Evolutionary conservation across 345 rosid genomes (phyloP), one percentile per base, ranked within the genome.

Genomic region (Raphanus raphanistrum): DNA sequence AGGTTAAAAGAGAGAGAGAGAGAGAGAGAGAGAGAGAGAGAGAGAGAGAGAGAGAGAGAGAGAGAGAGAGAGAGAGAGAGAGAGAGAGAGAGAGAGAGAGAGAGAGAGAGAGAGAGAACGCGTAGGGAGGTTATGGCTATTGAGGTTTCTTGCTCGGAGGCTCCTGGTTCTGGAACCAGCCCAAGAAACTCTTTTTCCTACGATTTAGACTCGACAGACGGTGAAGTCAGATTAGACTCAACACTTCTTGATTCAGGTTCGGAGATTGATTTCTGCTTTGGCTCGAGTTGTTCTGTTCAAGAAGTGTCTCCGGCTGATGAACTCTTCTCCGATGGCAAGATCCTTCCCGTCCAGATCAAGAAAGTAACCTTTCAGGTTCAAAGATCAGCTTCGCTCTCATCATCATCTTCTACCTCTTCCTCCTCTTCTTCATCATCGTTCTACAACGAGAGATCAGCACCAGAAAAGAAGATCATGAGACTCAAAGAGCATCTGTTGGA

Each of bases 271-370:
- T 93, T 92, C 93, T 83, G 88, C 88, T 76, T 86, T 73, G 80
- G 86, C 33, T 74, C 83, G 45, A 80, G 75, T 36, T 73, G 71
- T 38, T 82, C 81, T 33, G 66, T 79, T 71, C 94, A 83, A 67
- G 91, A 91, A 65, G 71, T 87, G n/a, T 85, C 93, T 48, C 82
- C 92, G 0, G 98, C 97, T 1, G 96, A 94, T 73, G 97, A 94
- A 86, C 94, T 94, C 15, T 94, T 94, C 85, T 87, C 88, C 64
- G 79, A 90, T 67, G 98, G 98, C 61, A 90, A 87, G 85, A 92
- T 94, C 80, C 88, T 87, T 60, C 97, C 96, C 0, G 66, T 84
- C 1, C 81, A 86, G 80, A 89, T 89, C 84, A 88, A 86, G 90
- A 87, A 85, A 82, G 52, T 32, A 25, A 43, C 62, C 11, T 77